Evolutionary conservation across 2,329 filamentous ascomycete species (phyloP), one percentile per base, ranked within the genome.

Genomic region (Monosporascus sp.): DNA sequence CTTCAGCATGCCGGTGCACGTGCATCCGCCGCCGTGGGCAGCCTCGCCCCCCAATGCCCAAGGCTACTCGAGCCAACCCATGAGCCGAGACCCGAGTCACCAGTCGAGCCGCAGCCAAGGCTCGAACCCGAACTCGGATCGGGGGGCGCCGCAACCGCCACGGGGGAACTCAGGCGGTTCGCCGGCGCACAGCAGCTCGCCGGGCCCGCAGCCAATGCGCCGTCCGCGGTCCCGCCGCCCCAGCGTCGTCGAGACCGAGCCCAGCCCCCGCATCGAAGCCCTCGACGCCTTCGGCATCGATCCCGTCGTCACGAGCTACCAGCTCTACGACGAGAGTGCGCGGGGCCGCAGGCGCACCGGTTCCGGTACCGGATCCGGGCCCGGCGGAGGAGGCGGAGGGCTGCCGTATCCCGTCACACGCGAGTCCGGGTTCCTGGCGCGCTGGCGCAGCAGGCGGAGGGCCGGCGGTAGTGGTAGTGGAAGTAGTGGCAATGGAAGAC

Each of bases 41-140:
- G 39, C 62, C 14, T 58, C 56, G 2, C 39, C 52, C 22, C 22
- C 17, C 20, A 46, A 59, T 1, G 62, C 64, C 0, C 61, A 68
- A 20, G 75, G 75, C 5, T 79, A 80, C 59, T 70, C 72, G 25
- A 77, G 75, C 7, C 72, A 78, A 55, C 77, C 78, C 5, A 78
- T 80, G 74, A 75, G 75, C 2, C 73, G 77, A 3, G 65, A 78
- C 54, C 60, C 70, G 1, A 77, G 76, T 43, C 65, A 69, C 9
- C 70, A 75, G 49, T 73, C 73, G 0, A 64, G 62, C 47, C 60
- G 60, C 6, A 61, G 61, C 49, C 60, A 58, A n/a, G 57, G 58
- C 20, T 70, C 68, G 9, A 58, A 49, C 9, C 17, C 45, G 55
- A 55, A 27, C 49, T 45, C 35, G 44, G 35, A 37, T 55, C 53